These are phyloP conservation scores for Aureobasidium sp. DNA, from an alignment of 2,329 filamentous ascomycete genomes.

Conservation along the genomic window DNA sequence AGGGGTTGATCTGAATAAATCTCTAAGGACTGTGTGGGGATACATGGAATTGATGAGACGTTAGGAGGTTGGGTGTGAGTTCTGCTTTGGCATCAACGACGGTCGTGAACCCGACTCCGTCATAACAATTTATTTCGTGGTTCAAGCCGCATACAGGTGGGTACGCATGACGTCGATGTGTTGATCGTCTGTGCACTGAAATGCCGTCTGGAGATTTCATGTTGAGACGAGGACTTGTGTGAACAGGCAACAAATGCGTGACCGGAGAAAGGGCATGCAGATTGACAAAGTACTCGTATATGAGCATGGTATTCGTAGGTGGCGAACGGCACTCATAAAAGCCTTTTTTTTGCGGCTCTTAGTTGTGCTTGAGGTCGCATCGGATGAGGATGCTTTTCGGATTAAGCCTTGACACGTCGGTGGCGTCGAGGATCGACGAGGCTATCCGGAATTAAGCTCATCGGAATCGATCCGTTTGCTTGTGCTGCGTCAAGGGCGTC, in stretches of 20 bases:
- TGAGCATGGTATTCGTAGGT: neutral
- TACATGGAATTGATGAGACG: neutral
- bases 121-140: neutral
- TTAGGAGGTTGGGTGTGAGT: neutral
- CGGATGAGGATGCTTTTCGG: neutral
- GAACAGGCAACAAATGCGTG: neutral
- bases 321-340: neutral
- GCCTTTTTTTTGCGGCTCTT: neutral
- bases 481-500: neutral
- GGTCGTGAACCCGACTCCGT: neutral
- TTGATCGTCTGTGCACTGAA: conserved; percentile 3
- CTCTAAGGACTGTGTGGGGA: neutral
- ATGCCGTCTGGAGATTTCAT: neutral
- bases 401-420: neutral
- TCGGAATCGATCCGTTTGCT: neutral
- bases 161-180: conserved; percentile 1
- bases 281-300: neutral
- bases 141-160: neutral
- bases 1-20: conserved; percentile 2
- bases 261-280: neutral
- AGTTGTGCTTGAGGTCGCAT: neutral
- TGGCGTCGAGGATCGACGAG: conserved; percentile 5
- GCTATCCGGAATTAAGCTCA: neutral
- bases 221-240: neutral
- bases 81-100: neutral